Conservation (phyloP, 257 asterid genomes). For the Handroanthus guayacan region DNA sequence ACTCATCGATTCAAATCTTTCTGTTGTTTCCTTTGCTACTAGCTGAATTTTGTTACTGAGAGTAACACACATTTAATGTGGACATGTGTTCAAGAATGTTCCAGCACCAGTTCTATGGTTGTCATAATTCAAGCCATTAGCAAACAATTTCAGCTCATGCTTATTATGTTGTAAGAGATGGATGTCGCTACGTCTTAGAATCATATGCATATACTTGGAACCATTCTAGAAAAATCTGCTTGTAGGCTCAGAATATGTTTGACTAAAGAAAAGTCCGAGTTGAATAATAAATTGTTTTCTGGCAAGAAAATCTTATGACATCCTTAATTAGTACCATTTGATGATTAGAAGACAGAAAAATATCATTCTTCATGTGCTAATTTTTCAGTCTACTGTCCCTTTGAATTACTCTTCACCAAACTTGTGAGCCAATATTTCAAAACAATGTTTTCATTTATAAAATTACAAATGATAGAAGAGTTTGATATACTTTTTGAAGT, state of each 20-base stretch:
- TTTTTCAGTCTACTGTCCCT: neutral
- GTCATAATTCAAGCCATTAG: too few species aligned
- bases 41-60: neutral
- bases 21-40: constrained; percentile 1
- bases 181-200: too few species aligned
- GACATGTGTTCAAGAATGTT: too few species aligned
- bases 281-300: neutral
- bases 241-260: neutral
- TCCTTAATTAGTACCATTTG: neutral
- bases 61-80: too few species aligned
- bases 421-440: too few species aligned
- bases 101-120: too few species aligned
- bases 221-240: neutral
- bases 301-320: neutral
- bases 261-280: neutral
- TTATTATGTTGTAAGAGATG: too few species aligned
- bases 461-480: too few species aligned
- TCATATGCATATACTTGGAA: neutral
- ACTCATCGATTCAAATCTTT: neutral
- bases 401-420: too few species aligned
- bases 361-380: neutral
- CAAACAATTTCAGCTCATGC: too few species aligned
- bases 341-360: neutral
- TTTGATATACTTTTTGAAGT: too few species aligned
- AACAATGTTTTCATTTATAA: too few species aligned